Base-by-base conservation (phyloP, 2,329 filamentous ascomycete genomes). In the Huntiella decipiens region DNA sequence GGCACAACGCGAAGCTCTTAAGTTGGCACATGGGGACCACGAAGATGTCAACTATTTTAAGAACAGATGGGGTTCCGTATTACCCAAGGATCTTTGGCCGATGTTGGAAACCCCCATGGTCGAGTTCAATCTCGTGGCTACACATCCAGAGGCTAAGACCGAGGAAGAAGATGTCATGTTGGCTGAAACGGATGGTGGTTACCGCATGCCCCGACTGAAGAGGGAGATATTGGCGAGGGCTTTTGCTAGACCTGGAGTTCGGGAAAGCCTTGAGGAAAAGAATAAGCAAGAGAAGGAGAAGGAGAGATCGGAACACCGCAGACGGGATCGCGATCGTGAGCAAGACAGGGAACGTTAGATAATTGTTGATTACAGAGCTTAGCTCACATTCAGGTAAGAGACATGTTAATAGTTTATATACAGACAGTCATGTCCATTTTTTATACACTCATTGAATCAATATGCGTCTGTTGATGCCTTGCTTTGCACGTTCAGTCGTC, bases 51-150 rank as follows among this genome's bases (percentile, higher is more conserved):
- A 92, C 52, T 66, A 71, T 0, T 96, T 98, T 59, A 73, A 82
- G 32, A 68, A 78, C 22, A 81, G 93, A 38, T 79, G 91, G 10
- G 87, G 86, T 5, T 84, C 92, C 52, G 93, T 77, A 57, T 62
- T 98, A 8, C 91, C 91, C 0, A 78, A 79, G 0, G 86, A 95
- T 58, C 74, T 95, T 16, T 95, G 86, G 85, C 78, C 77, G 0
- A 82, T 37, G 13, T 13, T 37, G 16, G 43, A 45, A 35, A 43
- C 40, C 6, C 13, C 33, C 13, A 43, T 43, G 40, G 34, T 32
- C 2, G 40, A 32, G 15, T 43, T 43, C 16, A 32, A 43, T 15
- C 28, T 43, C 7, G n/a, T 15, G 13, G 31, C 22, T 4, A 6
- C 13, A 12, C 4, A 33, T 5, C 28, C 40, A 7, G 11, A 15